Base-by-base conservation (phyloP, 2,329 filamentous ascomycete species). In the Verticillium longisporum region DNA sequence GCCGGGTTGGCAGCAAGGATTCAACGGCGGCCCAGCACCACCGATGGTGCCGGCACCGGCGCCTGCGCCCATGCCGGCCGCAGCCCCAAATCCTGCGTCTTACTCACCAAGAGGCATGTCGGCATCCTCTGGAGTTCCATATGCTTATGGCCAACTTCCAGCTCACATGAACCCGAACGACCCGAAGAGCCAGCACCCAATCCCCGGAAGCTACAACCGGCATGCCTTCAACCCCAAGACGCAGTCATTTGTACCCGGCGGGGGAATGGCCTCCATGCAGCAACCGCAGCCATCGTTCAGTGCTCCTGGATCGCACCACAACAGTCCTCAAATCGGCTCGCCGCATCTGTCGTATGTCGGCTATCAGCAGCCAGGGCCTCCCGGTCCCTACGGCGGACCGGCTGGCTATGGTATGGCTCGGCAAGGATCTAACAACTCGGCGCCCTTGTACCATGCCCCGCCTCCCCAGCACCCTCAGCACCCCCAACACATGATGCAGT, bases 171-270 rank as follows among this genome's bases (percentile, higher is more conserved):
- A 88, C 57, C 87, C 90, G 32, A 82, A 89, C 63, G 90, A 90
- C 68, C 85, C 87, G 9, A 88, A 90, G 73, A 85, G 84, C 61
- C 89, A 92, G 70, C 91, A 97, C 71, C 90, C 91, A 6, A 87
- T 96, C 61, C 91, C 92, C 14, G 91, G 91, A 38, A 95, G 89
- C 74, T 96, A 85, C 66, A 91, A 90, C 70, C 84, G 92, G 61
- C 91, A 92, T 68, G 86, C 89, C 13, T 97, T 98, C 78, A 97
- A 97, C 71, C 94, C 93, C 1, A 93, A 96, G 76, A 97, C 91
- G 15, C 91, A 96, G 70, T 90, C 93, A 0, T 97, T 98, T 73
- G 85, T 97, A 31, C 94, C 94, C 1, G 79, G 64, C 33, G 73
- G 75, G 18, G 77, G 78, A 32, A 79, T 83, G 72, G 74, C 77